Base-by-base conservation (phyloP, 1,139 yeast species). In the Ashbya aceris region DNA sequence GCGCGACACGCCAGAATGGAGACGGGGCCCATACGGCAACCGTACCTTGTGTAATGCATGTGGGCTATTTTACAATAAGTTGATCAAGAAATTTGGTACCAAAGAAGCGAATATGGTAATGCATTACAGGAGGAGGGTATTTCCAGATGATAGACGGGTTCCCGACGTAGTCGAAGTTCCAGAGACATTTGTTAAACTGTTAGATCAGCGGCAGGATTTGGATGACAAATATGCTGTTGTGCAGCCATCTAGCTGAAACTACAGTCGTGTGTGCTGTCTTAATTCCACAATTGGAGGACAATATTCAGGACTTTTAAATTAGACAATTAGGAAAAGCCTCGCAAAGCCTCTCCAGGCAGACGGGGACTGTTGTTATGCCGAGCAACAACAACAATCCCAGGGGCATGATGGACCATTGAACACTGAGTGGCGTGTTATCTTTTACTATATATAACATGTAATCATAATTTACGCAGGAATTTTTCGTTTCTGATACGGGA, bases 1-100 rank as follows among this genome's bases (percentile, higher is more conserved):
- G 13, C 73, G 77, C 6, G 81, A 78, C 42, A 83, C 93, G 0
- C 91, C 93, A 1, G 93, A 83, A 59, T 83, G 93, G 93, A 70
- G 93, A 55, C 66, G 84, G 42, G 93, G 93, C 0, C 93, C 91
- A 1, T 76, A 78, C 47, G 89, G 89, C 0, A 77, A 77, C 7
- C 67, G 85, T 45, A 78, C 87, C 0, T 65, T 83, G 43, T 83
- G 93, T 58, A 83, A 83, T 61, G 93, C 93, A 0, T 83, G 94
- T 64, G 94, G 93, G 0, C 66, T 83, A 46, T 83, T 77, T 58
- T 84, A 79, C 55, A 79, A 86, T 23, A 82, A 83, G 55, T 61
- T 82, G 50, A 75, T 76, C 5, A 79, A 77, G 54, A 71, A 53
- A 35, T 58, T 57, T 42, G 56, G 55, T n/a, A 33, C 38, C 7